phyloP scores from a whole-genome alignment of 2,329 filamentous ascomycete species.

The Tolypocladium tundrense region DNA sequence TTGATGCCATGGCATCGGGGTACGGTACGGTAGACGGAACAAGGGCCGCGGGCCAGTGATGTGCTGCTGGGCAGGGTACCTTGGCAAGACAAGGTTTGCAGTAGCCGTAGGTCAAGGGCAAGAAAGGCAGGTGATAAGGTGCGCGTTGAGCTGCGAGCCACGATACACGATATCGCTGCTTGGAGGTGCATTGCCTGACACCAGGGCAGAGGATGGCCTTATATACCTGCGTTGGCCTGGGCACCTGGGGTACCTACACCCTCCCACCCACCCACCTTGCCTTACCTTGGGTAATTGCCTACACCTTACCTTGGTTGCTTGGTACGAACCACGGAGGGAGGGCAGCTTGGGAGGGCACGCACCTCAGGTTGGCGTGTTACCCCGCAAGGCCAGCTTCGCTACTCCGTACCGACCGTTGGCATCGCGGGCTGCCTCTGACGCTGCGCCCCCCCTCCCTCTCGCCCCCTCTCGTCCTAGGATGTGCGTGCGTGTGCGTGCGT shows the following conservation, averaged over 20 bases:
- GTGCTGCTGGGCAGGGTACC: not conserved
- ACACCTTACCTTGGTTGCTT: not conserved
- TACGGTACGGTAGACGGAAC: not conserved
- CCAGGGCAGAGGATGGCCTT: not conserved
- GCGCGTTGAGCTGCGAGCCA: not conserved
- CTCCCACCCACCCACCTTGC: too few species aligned
- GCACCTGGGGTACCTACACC: not conserved
- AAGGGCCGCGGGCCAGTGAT: not conserved
- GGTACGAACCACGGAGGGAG: not conserved
- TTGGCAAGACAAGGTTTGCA: not conserved
- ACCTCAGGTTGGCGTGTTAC: not conserved
- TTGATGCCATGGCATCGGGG: not conserved
- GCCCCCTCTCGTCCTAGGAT: not conserved
- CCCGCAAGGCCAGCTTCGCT: not conserved
- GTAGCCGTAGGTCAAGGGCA: not conserved
- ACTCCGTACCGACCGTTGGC: not conserved
- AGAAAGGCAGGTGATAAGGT: not conserved
- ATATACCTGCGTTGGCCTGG: not conserved
- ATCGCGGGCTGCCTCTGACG: not conserved
- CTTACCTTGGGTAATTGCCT: not conserved
- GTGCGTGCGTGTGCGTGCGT: not conserved
- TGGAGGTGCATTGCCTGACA: not conserved
- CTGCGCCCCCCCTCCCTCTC: not conserved
- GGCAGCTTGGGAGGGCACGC: not conserved
- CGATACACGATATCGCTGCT: not conserved